Base-by-base conservation (phyloP, 257 asterid genomes). In the Ilex asprella region DNA sequence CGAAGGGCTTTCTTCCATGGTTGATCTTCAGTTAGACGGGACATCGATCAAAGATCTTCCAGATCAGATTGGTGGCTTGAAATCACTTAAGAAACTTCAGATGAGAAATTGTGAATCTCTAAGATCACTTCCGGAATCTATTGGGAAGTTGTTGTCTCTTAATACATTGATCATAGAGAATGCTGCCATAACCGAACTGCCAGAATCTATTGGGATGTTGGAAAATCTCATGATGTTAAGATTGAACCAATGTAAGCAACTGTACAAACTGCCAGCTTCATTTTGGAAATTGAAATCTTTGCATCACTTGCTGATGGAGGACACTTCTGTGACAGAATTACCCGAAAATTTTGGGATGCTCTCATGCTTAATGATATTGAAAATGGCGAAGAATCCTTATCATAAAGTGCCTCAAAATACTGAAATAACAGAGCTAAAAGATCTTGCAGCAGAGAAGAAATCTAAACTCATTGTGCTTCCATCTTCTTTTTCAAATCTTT, bases 301-400 rank as follows among this genome's bases (percentile, higher is more conserved):
- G 53, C 60, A 52, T 50, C 68, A 5, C 66, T 61, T 75, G 59
- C 39, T 30, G 12, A 62, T 75, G 73, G 64, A 51, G 58, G 61
- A 61, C 12, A 75, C 76, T 43, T 46, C 61, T 16, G 70, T 75
- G 51, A 62, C 70, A 44, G 70, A 46, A 29, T 59, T 75, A 16
- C 79, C 79, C 35, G 49, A 32, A 59, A 61, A 59, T 11, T 70
- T 75, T 55, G 76, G 79, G 60, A 66, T 54, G 69, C 69, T 75
- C 41, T 75, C 73, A 2, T 31, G 58, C 66, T 66, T 75, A 58
- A 70, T 46, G 65, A 16, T 66, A 57, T 44, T 75, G 67, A 70
- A 35, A 27, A 70, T 75, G 76, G 72, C 63, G 30, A 75, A 70
- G 67, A 65, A 60, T 12, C 76, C 71, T 14, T 65, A 35, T 4